These are phyloP conservation scores for Arthromyces matolae DNA, from an alignment of 768 basidiomycete genomes.

Conservation along the genomic window DNA sequence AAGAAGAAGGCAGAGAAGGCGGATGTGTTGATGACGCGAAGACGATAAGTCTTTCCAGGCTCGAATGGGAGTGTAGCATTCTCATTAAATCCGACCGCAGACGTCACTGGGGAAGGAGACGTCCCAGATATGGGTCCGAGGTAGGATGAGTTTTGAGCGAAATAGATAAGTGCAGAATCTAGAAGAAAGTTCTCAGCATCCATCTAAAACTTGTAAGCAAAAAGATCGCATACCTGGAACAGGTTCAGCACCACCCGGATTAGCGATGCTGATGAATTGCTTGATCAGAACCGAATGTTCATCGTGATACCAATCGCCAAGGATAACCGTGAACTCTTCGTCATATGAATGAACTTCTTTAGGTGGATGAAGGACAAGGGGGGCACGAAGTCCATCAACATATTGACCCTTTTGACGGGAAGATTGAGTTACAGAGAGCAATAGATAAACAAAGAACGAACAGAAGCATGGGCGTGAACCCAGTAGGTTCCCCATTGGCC, in stretches of 20 bases:
- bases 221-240: slow-evolving; percentile 57
- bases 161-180: slow-evolving; percentile 85
- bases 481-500: slow-evolving; percentile 81
- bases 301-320: slow-evolving; percentile 92
- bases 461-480: slow-evolving; percentile 67
- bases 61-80: slow-evolving; percentile 82
- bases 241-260: slow-evolving; percentile 86
- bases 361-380: slow-evolving; percentile 71
- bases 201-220: neutral
- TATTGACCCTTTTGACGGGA: slow-evolving; percentile 66
- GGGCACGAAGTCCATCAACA: slow-evolving; percentile 88
- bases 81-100: slow-evolving; percentile 78
- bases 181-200: neutral
- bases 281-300: slow-evolving; percentile 61
- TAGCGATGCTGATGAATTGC: slow-evolving; percentile 63
- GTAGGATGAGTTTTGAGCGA: slow-evolving; percentile 71
- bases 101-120: slow-evolving; percentile 45
- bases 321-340: slow-evolving; percentile 82
- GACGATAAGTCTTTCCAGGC: slow-evolving; percentile 86
- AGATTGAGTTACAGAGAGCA: neutral
- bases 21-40: slow-evolving; percentile 83
- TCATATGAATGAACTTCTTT: slow-evolving; percentile 74
- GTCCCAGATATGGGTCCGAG: slow-evolving; percentile 54
- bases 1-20: slow-evolving; percentile 77
- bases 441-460: slow-evolving; percentile 22